phyloP scores from a whole-genome alignment of 2,329 filamentous ascomycete genomes.

The Sporothrix inflata region DNA sequence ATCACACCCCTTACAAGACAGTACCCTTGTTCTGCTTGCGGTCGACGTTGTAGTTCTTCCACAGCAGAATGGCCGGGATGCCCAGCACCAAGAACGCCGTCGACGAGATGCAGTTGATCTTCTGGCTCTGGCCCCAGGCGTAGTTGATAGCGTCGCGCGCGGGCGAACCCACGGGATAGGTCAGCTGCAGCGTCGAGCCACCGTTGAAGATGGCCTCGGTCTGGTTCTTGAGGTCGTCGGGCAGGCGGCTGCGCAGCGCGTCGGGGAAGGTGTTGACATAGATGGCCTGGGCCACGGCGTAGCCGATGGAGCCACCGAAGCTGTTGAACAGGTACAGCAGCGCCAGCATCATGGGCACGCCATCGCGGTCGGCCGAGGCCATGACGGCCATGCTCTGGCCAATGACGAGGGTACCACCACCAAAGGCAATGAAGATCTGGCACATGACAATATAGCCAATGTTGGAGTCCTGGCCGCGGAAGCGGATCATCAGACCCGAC shows the following conservation, averaged over 20 bases:
- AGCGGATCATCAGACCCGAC: slow-evolving; percentile 59
- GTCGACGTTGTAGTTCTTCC: slow-evolving; percentile 36
- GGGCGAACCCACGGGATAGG: slow-evolving; percentile 53
- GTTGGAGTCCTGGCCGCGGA: slow-evolving; percentile 54
- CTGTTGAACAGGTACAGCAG: slow-evolving; percentile 61
- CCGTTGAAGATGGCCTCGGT: slow-evolving; percentile 43
- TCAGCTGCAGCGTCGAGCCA: slow-evolving; percentile 58
- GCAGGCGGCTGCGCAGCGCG: slow-evolving; percentile 53
- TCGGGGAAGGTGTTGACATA: slow-evolving; percentile 61
- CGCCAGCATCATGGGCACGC: slow-evolving; percentile 61
- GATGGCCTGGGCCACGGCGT: slow-evolving; percentile 61
- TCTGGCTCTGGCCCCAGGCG: slow-evolving; percentile 59
- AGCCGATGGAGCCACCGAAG: slow-evolving; percentile 63
- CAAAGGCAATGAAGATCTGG: slow-evolving; percentile 58
- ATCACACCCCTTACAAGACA: slow-evolving; percentile 27
- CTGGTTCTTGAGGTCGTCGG: slow-evolving; percentile 53
- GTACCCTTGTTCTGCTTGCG: slow-evolving; percentile 35
- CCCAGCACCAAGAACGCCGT: slow-evolving; percentile 41
- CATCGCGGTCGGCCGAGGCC: slow-evolving; percentile 59
- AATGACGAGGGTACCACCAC: slow-evolving; percentile 61
- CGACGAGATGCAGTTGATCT: slow-evolving; percentile 52
- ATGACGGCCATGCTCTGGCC: slow-evolving; percentile 63
- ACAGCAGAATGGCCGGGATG: slow-evolving; percentile 33
- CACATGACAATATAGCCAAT: slow-evolving; percentile 60
- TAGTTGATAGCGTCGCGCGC: slow-evolving; percentile 58